phyloP scores from a whole-genome alignment of 2,329 filamentous ascomycete species.

The Botrytis byssoidea region DNA sequence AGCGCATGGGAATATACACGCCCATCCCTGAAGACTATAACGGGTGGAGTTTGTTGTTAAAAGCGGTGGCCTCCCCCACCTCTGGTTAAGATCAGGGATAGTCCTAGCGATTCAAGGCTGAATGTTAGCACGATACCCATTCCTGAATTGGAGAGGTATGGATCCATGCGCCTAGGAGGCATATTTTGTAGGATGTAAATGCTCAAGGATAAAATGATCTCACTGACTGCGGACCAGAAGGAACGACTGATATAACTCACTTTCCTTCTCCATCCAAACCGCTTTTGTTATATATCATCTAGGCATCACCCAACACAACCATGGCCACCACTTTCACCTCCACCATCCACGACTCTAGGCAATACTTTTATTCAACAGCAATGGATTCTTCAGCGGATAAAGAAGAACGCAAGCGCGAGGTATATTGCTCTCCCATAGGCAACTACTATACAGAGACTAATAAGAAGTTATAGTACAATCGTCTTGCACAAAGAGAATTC shows the following conservation, averaged over 20 bases:
- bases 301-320: constrained; percentile 14
- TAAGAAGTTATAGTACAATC: constrained; percentile 40
- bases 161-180: constrained; percentile 13
- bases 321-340: constrained; percentile 31
- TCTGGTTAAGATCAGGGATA: constrained; percentile 16
- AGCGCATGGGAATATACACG: constrained; percentile 16
- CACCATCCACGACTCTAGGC: constrained; percentile 28
- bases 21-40: constrained; percentile 8
- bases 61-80: constrained; percentile 11
- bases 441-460: neutral
- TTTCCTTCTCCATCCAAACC: neutral
- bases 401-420: constrained; percentile 41
- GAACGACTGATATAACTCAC: constrained; percentile 22
- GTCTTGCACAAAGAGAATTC: constrained; percentile 46
- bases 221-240: constrained; percentile 23
- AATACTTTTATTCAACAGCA: constrained; percentile 30
- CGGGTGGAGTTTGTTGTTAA: constrained; percentile 14
- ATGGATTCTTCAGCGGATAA: constrained; percentile 39
- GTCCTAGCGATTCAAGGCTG: constrained; percentile 33
- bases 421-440: constrained; percentile 23
- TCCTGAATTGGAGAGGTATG: constrained; percentile 26
- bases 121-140: constrained; percentile 25
- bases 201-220: constrained; percentile 34
- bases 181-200: constrained; percentile 22
- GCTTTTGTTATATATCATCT: constrained; percentile 19